A percentile compares a stretch with the other conserved stretches of the same genome.
Conservation (phyloP, 139 green algal species). For the Volvox reticuliferus region DNA sequence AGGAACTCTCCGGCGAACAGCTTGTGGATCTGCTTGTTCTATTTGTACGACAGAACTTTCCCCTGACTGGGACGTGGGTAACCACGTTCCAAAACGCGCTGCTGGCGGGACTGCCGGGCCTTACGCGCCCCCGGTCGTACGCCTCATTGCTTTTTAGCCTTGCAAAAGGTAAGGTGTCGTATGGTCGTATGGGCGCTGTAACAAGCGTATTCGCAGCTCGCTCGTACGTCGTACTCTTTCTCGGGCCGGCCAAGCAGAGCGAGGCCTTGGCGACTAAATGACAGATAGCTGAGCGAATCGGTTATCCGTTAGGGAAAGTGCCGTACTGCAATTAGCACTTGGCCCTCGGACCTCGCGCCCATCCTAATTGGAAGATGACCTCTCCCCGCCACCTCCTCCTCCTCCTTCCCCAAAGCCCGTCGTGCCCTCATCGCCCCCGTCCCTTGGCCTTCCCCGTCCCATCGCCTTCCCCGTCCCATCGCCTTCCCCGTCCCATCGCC, state of each 20-base stretch:
- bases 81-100: neutral
- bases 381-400: too few relatives aligned
- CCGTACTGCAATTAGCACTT: too few relatives aligned
- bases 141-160: slow-evolving; percentile 25
- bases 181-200: too few relatives aligned
- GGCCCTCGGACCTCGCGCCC: too few relatives aligned
- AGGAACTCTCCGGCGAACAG: slow-evolving; percentile 1
- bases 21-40: slow-evolving; percentile 33
- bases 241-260: too few relatives aligned
- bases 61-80: neutral
- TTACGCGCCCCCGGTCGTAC: neutral
- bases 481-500: neutral
- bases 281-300: too few relatives aligned
- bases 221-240: too few relatives aligned
- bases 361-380: too few relatives aligned
- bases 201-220: too few relatives aligned
- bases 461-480: neutral
- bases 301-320: too few relatives aligned
- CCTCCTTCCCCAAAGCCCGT: neutral
- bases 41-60: neutral
- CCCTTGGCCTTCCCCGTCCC: neutral
- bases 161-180: slow-evolving; percentile 21
- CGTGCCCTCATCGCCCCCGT: neutral
- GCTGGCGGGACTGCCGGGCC: neutral
- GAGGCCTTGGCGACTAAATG: too few relatives aligned